These are phyloP conservation scores for Chenopodium berlandieri DNA, from an alignment of 148 eudicot species.

Conservation along the genomic window DNA sequence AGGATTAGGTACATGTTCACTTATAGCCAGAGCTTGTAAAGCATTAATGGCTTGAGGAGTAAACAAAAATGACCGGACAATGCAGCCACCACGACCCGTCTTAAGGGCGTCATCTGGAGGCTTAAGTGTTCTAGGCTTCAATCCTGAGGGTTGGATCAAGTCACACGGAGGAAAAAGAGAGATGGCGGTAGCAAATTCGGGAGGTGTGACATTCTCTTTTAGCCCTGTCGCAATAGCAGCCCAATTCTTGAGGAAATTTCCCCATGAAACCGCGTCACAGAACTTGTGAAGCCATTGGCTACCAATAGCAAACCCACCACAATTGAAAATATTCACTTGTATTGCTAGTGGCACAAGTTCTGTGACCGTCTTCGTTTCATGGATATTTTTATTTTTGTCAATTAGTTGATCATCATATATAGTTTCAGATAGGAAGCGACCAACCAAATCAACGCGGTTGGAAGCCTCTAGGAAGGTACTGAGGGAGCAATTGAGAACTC, in stretches of 20 bases:
- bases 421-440: not conserved
- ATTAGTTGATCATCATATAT: not conserved
- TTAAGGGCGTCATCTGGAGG: not conserved
- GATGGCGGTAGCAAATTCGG: not conserved
- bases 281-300: conserved; percentile 48
- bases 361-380: not conserved
- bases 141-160: not conserved
- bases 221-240: conserved; percentile 19
- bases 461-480: not conserved
- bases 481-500: conserved; percentile 10
- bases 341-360: conserved; percentile 11
- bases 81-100: not conserved
- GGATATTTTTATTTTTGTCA: not conserved
- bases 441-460: conserved; percentile 16
- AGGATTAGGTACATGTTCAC: conserved; percentile 23
- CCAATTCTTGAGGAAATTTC: conserved; percentile 47
- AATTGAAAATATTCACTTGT: conserved; percentile 49
- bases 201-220: not conserved
- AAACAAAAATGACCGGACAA: conserved; percentile 7
- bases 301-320: conserved; percentile 62
- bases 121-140: too few relatives aligned
- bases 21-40: conserved; percentile 30
- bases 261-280: conserved; percentile 48
- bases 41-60: conserved; percentile 13
- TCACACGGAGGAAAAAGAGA: conserved; percentile 14